phyloP scores from a whole-genome alignment of 106 monocot species.

The Dendrobium catenatum region DNA sequence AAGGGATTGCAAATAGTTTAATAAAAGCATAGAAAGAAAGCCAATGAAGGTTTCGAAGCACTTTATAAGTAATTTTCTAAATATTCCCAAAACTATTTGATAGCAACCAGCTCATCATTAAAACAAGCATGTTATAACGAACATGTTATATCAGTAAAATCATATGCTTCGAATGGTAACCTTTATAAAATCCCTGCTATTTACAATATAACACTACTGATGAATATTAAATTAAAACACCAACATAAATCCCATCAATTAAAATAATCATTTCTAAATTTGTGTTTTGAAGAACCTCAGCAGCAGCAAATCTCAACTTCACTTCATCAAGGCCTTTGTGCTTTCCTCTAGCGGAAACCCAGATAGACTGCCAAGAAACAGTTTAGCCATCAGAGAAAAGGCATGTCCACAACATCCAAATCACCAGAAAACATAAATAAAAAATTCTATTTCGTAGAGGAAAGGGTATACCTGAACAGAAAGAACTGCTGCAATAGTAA shows the following conservation, averaged over 20 bases:
- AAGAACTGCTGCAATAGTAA: constrained; percentile 83
- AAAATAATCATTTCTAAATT: neutral
- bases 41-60: neutral
- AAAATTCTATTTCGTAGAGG: neutral
- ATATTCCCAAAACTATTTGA: neutral
- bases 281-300: constrained; percentile 54
- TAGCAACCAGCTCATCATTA: neutral
- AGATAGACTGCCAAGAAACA: constrained; percentile 64
- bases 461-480: constrained; percentile 75
- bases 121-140: neutral
- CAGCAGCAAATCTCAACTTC: constrained; percentile 83
- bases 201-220: neutral
- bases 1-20: neutral
- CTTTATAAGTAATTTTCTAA: neutral
- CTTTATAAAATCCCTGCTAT: neutral
- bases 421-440: neutral
- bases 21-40: neutral
- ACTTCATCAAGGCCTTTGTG: constrained; percentile 85
- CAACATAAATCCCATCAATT: neutral
- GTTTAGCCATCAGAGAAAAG: neutral
- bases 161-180: neutral
- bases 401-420: neutral
- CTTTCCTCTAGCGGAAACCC: constrained; percentile 76
- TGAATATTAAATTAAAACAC: neutral
- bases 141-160: neutral